Percentiles rank a stretch among this genome's conserved stretches.
Evolutionary conservation across 169 alveolate species (phyloP).

Genomic region (Babesia bovis): DNA sequence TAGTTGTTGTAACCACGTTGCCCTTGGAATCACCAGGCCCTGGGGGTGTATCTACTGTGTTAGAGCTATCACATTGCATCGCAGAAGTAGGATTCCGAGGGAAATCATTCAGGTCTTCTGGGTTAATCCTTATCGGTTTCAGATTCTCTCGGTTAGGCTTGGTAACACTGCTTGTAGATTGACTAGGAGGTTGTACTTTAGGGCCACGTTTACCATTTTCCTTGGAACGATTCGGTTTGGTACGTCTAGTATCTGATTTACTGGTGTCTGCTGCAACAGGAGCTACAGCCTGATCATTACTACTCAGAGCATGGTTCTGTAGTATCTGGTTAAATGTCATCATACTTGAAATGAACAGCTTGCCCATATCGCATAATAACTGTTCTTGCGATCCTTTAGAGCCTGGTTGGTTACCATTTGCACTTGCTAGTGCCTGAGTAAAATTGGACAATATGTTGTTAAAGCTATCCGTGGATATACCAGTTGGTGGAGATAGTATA

Average conservation of each 20-base stretch:
- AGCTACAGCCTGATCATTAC: background rate
- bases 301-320: conserved; percentile 11
- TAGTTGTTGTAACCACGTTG: background rate
- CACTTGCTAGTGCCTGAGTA: conserved; percentile 21
- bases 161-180: background rate
- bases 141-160: too few species aligned
- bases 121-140: too few species aligned
- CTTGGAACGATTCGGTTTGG: background rate
- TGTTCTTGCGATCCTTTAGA: conserved; percentile 9
- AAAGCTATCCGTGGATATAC: conserved; percentile 32
- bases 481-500: background rate
- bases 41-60: background rate
- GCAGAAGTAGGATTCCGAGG: too few species aligned
- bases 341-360: conserved; percentile 59
- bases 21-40: background rate
- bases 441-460: conserved; percentile 31
- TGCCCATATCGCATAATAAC: conserved; percentile 64
- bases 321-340: conserved; percentile 52
- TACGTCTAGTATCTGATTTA: background rate
- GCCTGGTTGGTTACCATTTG: background rate
- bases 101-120: too few species aligned
- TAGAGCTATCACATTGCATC: too few species aligned
- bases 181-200: background rate
- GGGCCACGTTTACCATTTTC: background rate
- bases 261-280: background rate